These are phyloP conservation scores for Teratosphaeria nubilosa DNA, from an alignment of 2,329 filamentous ascomycete species.

Conservation along the genomic window DNA sequence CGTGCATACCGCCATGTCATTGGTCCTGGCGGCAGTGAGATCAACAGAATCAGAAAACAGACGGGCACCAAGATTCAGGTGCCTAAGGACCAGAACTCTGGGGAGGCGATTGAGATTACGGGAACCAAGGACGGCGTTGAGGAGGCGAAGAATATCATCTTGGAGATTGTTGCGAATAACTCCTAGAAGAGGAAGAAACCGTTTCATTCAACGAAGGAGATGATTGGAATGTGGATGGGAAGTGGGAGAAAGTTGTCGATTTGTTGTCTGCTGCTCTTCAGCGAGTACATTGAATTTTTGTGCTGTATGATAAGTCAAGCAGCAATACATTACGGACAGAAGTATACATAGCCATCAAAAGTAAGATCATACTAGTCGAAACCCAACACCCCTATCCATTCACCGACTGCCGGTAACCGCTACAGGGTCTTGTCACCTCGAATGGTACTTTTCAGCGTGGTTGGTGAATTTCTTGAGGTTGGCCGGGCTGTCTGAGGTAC, in stretches of 20 bases:
- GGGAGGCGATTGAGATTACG: conserved; percentile 82
- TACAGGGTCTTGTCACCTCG: no score
- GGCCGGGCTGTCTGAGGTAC: no score
- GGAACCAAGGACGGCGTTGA: conserved; percentile 73
- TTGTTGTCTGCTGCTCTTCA: neutral
- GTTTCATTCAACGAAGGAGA: neutral
- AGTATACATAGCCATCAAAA: neutral
- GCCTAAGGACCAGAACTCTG: conserved; percentile 62
- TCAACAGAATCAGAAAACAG: conserved; percentile 85
- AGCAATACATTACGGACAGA: neutral
- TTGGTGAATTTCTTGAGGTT: no score
- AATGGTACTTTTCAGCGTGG: no score
- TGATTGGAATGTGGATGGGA: neutral
- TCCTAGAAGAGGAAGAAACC: conserved; percentile 6
- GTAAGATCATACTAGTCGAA: neutral
- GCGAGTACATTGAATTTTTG: neutral
- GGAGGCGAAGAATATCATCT: conserved; percentile 76
- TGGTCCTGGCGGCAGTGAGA: conserved; percentile 77
- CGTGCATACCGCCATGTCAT: conserved; percentile 84
- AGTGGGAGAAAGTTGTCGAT: neutral
- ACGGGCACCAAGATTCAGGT: conserved; percentile 92
- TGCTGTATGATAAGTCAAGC: neutral
- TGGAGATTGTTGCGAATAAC: conserved; percentile 58
- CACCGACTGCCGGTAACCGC: no score
- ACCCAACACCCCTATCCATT: no score